phyloP scores from a whole-genome alignment of 768 basidiomycete species.

The Leccinum obscurum region DNA sequence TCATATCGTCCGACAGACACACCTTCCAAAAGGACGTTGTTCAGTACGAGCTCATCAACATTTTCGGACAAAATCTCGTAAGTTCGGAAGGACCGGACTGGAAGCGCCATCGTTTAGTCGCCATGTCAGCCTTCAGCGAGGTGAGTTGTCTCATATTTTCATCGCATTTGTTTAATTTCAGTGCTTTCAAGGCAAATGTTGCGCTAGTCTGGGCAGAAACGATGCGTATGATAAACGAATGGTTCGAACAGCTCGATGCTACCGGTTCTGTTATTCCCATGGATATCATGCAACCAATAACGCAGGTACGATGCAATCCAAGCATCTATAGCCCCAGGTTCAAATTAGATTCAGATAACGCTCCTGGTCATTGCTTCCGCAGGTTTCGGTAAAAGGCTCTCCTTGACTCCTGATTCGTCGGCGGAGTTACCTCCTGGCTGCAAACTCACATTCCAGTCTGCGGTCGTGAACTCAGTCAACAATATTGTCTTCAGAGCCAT shows the following conservation, averaged over 20 bases:
- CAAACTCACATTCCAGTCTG: constrained; percentile 39
- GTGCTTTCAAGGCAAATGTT: constrained; percentile 39
- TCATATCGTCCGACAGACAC: no score
- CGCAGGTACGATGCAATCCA: constrained; percentile 12
- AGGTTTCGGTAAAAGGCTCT: constrained; percentile 40
- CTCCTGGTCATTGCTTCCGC: constrained; percentile 43
- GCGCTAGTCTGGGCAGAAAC: constrained; percentile 52
- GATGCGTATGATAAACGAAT: constrained; percentile 39
- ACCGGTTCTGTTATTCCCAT: constrained; percentile 22
- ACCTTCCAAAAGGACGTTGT: no score
- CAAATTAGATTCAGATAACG: constrained; percentile 25
- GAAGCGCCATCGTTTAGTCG: no score
- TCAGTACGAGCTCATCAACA: no score
- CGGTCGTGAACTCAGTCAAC: constrained; percentile 23
- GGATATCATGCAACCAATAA: constrained; percentile 13
- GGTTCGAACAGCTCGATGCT: constrained; percentile 41
- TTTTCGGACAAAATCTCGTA: no score
- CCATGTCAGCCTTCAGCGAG: no score
- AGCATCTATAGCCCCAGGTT: neutral
- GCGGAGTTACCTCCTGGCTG: constrained; percentile 30
- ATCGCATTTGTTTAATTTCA: neutral
- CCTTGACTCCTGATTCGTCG: constrained; percentile 34
- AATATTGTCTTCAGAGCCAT: constrained; percentile 33
- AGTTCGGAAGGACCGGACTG: no score
- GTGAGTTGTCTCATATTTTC: no score